Evolutionary conservation across 108 stramenopile genomes (phyloP), one percentile per base, ranked within the genome.

Genomic region (Hondaea fermentalgiana): DNA sequence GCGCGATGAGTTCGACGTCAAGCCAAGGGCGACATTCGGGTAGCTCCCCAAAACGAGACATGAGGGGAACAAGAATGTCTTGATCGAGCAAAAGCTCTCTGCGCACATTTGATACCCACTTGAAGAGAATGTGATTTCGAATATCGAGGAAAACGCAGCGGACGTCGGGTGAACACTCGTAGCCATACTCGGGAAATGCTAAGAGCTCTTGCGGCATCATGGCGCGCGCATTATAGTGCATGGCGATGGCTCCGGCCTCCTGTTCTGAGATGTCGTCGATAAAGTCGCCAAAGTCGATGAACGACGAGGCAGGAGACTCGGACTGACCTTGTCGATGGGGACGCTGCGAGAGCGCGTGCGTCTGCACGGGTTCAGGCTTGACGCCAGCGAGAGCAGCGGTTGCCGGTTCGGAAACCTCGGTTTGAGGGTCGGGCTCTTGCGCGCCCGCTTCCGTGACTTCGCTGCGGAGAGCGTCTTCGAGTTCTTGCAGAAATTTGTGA

Each of bases 161-260:
- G 0, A 47, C 51, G 23, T 83, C 76, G 17, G 76, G 76, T 2
- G 51, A 23, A 28, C 76, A 83, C 6, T 83, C 51, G 28, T 83
- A 83, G 3, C 76, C 76, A 35, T 45, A 83, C 76, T 83, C 76
- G 0, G 76, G 76, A 2, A 83, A 83, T 12, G 76, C 76, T 1
- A 83, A 45, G 19, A 83, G 76, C 76, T 83, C 76, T 23, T 83
- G 76, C 6, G 76, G 76, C 76, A 83, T 83, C 76, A 83, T 83
- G n/a, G 76, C 76, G 45, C 76, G 76, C 12, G 76, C 76, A 23
- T 83, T 83, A 4, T 53, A 83, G 49, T 83, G 49, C 76, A 83
- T 83, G n/a, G 76, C 76, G n/a, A 83, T 53, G 45, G 76, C 76
- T 1, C 76, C 76, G 23, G 76, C 45, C 23, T 83, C 76, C 45